Conservation (phyloP, 805 yeast species). For the Kockiozyma suomiensis region DNA sequence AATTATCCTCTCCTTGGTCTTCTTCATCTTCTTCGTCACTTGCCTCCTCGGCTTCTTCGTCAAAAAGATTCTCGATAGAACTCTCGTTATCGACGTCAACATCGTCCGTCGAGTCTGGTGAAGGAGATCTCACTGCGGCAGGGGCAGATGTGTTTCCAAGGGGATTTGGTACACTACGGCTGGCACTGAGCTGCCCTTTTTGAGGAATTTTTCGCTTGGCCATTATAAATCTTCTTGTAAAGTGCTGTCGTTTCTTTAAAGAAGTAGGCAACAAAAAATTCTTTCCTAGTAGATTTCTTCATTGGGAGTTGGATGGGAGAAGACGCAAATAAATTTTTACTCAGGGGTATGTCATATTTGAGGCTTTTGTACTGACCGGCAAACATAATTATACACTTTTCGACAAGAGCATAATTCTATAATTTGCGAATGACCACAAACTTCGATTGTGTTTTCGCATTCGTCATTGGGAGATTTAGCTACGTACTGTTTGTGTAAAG, state of each 20-base stretch:
- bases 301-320: background rate
- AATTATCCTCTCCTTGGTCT: conserved; percentile 7
- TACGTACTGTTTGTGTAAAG: too few species aligned
- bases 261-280: background rate
- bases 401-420: too few species aligned
- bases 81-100: conserved; percentile 37
- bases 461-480: too few species aligned
- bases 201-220: conserved; percentile 18
- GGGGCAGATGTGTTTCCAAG: background rate
- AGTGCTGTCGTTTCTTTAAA: background rate
- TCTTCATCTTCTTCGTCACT: conserved; percentile 38
- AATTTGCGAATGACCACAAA: too few species aligned
- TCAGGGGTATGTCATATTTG: background rate
- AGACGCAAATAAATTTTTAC: background rate
- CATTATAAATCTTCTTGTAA: background rate
- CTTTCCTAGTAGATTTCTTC: background rate
- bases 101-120: conserved; percentile 39
- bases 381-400: too few species aligned
- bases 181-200: background rate
- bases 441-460: too few species aligned
- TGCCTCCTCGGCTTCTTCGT: conserved; percentile 44
- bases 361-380: background rate
- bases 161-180: background rate
- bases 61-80: conserved; percentile 39
- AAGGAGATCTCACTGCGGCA: background rate